Base-by-base conservation (phyloP, 2,329 filamentous ascomycete species). In the Trichoderma sp. region DNA sequence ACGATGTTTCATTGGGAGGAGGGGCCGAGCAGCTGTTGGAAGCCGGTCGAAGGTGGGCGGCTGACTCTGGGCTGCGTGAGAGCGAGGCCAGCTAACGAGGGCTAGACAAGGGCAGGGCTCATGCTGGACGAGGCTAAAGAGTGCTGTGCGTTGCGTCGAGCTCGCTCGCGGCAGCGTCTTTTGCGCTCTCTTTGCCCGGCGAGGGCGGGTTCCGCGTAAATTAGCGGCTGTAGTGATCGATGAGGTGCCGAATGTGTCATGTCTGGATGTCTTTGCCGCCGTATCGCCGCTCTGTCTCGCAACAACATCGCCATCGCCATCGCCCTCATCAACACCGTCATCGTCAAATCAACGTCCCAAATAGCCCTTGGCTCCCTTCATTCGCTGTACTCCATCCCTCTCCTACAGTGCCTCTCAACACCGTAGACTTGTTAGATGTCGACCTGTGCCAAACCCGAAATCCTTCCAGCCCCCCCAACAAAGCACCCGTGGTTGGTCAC, bases 401-500 rank as follows among this genome's bases (percentile, higher is more conserved):
- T 8, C 47, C 37, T 60, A 69, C 68, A 70, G 68, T 68, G 60
- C 57, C 35, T 7, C n/a, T 16, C 56, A 31, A 21, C 56, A 70
- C 68, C 33, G 68, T 70, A 58, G 31, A 7, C 21, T 57, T 53
- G 47, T 31, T 53, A 47, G 16, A 27, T 10, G 31, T 49, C 31
- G 47, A 49, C 47, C 11, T 53, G 43, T 37, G 31, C 52, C 37
- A 35, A n/a, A 49, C 24, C 49, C 37, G 27, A 31, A 27, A 43
- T 43, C 40, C 40, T 43, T 19, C 29, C 61, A 35, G 33, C 29
- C 47, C 33, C 47, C 33, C 49, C 49, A 56, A 55, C 61, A 55
- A 47, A 58, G 21, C 35, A 37, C 21, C 52, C 29, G 31, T 60
- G 61, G 68, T 55, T 65, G 68, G 68, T 69, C 68, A 69, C 60